Percentiles rank a stretch among this genome's conserved stretches.
These are phyloP conservation scores for Solanum chilense DNA, from an alignment of 257 asterid species.

Conservation along the genomic window DNA sequence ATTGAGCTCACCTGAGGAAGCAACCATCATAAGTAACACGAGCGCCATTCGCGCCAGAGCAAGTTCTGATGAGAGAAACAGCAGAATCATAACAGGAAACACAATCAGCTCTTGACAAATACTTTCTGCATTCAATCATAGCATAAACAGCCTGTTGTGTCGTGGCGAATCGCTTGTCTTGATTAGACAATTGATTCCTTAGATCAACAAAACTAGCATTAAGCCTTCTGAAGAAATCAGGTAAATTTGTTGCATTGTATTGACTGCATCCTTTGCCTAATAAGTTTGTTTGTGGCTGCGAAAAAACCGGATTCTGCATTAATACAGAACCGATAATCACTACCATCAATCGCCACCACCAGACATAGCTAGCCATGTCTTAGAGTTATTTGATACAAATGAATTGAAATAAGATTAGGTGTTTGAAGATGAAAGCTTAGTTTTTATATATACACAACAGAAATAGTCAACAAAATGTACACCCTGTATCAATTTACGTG, in stretches of 20 bases:
- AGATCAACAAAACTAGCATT: constrained; percentile 55
- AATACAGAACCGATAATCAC: background rate
- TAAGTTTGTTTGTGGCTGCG: constrained; percentile 54
- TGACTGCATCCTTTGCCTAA: constrained; percentile 62
- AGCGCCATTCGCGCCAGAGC: constrained; percentile 78
- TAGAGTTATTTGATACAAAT: background rate
- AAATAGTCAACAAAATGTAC: background rate
- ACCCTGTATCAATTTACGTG: no score
- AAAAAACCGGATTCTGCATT: background rate
- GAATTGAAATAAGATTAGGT: background rate
- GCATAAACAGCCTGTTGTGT: constrained; percentile 68
- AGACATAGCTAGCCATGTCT: background rate
- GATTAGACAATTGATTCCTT: constrained; percentile 34
- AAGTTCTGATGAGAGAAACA: constrained; percentile 44
- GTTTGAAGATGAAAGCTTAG: background rate
- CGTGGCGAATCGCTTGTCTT: constrained; percentile 44
- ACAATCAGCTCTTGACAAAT: constrained; percentile 47
- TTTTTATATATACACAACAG: background rate
- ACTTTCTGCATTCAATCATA: constrained; percentile 73
- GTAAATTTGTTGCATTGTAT: constrained; percentile 37
- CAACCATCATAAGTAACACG: constrained; percentile 82
- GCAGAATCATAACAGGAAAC: constrained; percentile 70
- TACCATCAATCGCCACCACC: constrained; percentile 7
- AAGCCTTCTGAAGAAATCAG: constrained; percentile 37
- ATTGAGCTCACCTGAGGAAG: constrained; percentile 62